phyloP scores from a whole-genome alignment of 129 eudicot species.

The Flaveria ramosissima region DNA sequence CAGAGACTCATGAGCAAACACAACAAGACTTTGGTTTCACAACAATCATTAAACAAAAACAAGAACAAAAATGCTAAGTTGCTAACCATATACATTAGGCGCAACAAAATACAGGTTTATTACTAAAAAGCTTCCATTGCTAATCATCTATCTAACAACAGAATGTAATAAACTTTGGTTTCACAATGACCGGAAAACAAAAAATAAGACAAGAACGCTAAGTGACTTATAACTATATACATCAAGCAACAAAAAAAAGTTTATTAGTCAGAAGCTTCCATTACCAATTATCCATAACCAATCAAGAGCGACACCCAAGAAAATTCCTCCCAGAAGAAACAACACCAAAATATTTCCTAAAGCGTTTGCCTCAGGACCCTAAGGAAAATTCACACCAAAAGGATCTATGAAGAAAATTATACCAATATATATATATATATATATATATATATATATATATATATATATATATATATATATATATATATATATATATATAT shows the following conservation, averaged over 20 bases:
- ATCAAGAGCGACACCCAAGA: conserved; percentile 63
- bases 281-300: conserved; percentile 77
- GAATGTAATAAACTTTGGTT: too few species aligned
- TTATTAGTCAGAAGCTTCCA: conserved; percentile 28
- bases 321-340: conserved; percentile 62
- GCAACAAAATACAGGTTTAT: too few species aligned
- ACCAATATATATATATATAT: not conserved
- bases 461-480: too few species aligned
- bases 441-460: too few species aligned
- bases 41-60: too few species aligned
- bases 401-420: not conserved
- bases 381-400: not conserved
- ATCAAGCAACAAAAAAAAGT: not conserved
- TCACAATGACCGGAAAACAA: not conserved
- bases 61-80: too few species aligned
- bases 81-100: too few species aligned
- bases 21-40: not conserved
- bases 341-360: conserved; percentile 61
- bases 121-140: too few species aligned
- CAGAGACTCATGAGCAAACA: not conserved
- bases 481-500: too few species aligned
- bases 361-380: conserved; percentile 88
- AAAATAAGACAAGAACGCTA: not conserved
- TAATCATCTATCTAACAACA: too few species aligned
- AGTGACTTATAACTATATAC: not conserved